phyloP scores from a whole-genome alignment of 108 stramenopile species.

The Skeletonema tropicum region DNA sequence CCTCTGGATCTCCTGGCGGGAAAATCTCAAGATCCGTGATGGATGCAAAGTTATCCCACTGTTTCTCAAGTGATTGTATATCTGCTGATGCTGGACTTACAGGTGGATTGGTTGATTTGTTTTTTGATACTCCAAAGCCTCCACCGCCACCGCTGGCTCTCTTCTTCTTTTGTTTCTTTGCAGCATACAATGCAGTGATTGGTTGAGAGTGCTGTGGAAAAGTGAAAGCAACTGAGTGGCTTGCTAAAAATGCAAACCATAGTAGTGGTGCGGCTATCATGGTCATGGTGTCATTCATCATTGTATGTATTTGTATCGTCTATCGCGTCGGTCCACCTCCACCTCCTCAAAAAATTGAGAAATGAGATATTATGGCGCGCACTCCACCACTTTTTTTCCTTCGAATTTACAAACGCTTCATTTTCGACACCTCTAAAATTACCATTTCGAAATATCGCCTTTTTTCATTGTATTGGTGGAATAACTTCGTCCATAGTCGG shows the following conservation, averaged over 20 bases:
- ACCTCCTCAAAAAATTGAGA: too few relatives aligned
- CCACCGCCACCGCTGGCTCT: constrained; percentile 25
- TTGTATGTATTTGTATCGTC: too few relatives aligned
- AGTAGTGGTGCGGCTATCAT: background rate
- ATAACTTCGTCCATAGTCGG: too few relatives aligned
- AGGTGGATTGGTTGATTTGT: background rate
- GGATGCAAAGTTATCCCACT: constrained; percentile 49
- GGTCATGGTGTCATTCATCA: background rate
- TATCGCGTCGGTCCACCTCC: too few relatives aligned
- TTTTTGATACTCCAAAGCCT: constrained; percentile 27
- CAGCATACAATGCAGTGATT: background rate
- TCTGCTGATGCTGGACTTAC: constrained; percentile 27
- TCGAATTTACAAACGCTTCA: too few relatives aligned
- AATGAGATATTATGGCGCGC: too few relatives aligned
- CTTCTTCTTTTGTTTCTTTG: constrained; percentile 33
- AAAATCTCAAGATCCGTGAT: constrained; percentile 51
- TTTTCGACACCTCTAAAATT: too few relatives aligned
- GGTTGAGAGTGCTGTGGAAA: background rate
- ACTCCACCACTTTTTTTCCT: too few relatives aligned
- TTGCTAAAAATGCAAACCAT: background rate
- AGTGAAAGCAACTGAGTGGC: background rate
- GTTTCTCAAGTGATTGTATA: constrained; percentile 37
- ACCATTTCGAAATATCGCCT: too few relatives aligned
- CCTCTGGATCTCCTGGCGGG: constrained; percentile 35
- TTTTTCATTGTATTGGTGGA: too few relatives aligned